These are phyloP conservation scores for Candida pini DNA, from an alignment of 805 yeast species.

Conservation along the genomic window DNA sequence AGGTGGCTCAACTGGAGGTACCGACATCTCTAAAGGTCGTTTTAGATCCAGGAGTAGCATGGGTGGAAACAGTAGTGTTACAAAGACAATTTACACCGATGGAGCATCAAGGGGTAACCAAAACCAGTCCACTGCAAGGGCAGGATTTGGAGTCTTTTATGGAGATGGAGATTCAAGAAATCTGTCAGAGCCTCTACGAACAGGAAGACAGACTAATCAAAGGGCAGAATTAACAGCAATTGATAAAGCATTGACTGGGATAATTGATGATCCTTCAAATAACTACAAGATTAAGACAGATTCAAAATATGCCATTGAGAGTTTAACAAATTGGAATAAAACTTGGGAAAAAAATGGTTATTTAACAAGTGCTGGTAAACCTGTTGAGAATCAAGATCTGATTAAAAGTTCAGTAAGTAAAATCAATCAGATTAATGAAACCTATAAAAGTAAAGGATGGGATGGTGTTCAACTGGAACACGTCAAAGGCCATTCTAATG, in stretches of 20 bases:
- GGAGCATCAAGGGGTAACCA: constrained; percentile 73
- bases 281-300: constrained; percentile 54
- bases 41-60: background rate
- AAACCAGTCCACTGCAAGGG: constrained; percentile 26
- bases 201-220: constrained; percentile 61
- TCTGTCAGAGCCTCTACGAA: constrained; percentile 45
- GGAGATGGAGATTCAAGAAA: constrained; percentile 53
- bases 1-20: background rate
- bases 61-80: background rate
- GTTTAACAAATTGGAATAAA: constrained; percentile 50
- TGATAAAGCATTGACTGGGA: constrained; percentile 43
- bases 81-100: constrained; percentile 54
- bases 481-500: constrained; percentile 70
- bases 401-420: constrained; percentile 31
- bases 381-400: constrained; percentile 49
- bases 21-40: background rate
- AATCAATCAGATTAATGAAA: constrained; percentile 30
- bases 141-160: constrained; percentile 76
- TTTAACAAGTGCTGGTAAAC: constrained; percentile 35
- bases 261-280: constrained; percentile 27
- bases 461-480: constrained; percentile 44
- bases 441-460: constrained; percentile 30
- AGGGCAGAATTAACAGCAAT: constrained; percentile 76
- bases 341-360: constrained; percentile 58
- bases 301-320: constrained; percentile 58